Evolutionary conservation across 257 asterid genomes (phyloP), one percentile per base, ranked within the genome.

Genomic region (Pogostemon cablin): DNA sequence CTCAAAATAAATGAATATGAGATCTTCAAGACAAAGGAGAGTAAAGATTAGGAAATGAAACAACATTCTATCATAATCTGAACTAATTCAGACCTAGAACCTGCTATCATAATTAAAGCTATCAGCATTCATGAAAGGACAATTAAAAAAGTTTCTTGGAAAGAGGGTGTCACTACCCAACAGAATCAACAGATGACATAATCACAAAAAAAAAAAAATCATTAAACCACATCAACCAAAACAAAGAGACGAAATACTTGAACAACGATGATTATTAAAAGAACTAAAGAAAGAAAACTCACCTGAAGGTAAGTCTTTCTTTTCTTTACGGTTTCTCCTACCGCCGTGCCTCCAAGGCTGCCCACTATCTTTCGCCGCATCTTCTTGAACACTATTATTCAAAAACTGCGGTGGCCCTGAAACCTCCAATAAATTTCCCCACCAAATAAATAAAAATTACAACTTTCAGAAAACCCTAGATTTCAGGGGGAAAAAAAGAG

Each of bases 331-430:
- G 69, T 79, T 71, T 75, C 77, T 84, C 70, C 87, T 81, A 68
- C 89, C 79, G 20, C 93, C 87, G 17, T 75, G 93, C 79, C 89
- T 87, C 85, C 85, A 81, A 61, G 54, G 84, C 68, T 69, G 90
- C 71, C 15, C 86, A 37, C 75, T 82, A 63, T 79, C 93, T 76
- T 79, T 85, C 76, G 55, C 78, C 60, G 68, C 66, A 39, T 87
- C 92, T 74, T 83, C 96, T 63, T 87, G 74, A 65, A 85, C 87
- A 53, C 77, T 69, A 47, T 83, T 81, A 81, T 93, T 91, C 83
- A 93, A 82, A 70, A 93, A 93, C 84, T 89, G 84, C 73, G 99
- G 99, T 35, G 99, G 99, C 63, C 89, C 96, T 42, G 87, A 78
- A 85, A 93, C 80, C 99, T 93, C 58, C 79, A 76, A 67, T 48